Percentiles rank a stretch among this genome's conserved stretches.
phyloP scores from a whole-genome alignment of 495 filamentous ascomycete species.

The Neurospora sp. region DNA sequence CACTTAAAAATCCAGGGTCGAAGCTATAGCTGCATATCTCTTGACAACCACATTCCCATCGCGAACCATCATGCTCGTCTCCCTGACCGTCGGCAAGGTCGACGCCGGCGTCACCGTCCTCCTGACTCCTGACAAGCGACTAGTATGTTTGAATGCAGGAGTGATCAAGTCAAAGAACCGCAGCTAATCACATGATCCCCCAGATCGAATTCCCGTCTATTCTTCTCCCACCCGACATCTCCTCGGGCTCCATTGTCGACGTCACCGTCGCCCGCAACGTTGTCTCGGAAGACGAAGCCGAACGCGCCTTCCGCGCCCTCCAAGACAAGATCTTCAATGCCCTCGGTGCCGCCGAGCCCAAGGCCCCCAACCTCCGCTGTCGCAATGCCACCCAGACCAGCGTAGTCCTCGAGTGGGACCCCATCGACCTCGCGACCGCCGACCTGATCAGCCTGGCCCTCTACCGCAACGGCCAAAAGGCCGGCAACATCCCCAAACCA shows the following conservation, averaged over 20 bases:
- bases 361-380: slow-evolving; percentile 71
- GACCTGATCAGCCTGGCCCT: slow-evolving; percentile 79
- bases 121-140: slow-evolving; percentile 89
- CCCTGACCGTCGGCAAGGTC: slow-evolving; percentile 97
- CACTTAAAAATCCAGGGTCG: not conserved
- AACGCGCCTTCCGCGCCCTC: slow-evolving; percentile 65
- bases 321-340: slow-evolving; percentile 78
- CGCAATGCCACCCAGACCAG: slow-evolving; percentile 95
- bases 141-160: slow-evolving; percentile 48
- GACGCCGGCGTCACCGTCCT: slow-evolving; percentile 96
- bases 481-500: slow-evolving; percentile 82
- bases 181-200: not conserved
- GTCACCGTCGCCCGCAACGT: slow-evolving; percentile 90
- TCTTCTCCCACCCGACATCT: slow-evolving; percentile 86
- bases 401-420: slow-evolving; percentile 96
- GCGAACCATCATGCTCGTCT: slow-evolving; percentile 66
- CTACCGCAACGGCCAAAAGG: slow-evolving; percentile 92
- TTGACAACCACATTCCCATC: not conserved
- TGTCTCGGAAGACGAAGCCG: slow-evolving; percentile 59
- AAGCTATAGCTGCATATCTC: not conserved
- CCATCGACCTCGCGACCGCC: slow-evolving; percentile 84
- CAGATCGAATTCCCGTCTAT: slow-evolving; percentile 99
- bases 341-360: slow-evolving; percentile 75
- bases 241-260: slow-evolving; percentile 93
- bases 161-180: not conserved